Evolutionary conservation across 495 filamentous ascomycete species (phyloP).

Genomic region (Pseudomonodictys pantanalensis): DNA sequence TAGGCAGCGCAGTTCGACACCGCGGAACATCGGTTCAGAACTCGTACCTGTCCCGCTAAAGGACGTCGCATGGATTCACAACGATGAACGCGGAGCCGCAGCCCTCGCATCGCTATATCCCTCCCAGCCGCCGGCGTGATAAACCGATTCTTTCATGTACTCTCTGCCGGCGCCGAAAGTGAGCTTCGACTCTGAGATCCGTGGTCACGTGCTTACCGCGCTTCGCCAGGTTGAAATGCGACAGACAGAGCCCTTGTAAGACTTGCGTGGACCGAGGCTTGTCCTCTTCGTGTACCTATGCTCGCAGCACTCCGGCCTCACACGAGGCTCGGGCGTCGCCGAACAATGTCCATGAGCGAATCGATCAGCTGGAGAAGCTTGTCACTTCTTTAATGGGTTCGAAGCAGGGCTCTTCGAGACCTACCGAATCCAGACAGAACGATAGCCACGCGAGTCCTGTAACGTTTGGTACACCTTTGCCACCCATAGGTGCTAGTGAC

Average conservation of each 20-base stretch:
- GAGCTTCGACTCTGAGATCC: neutral
- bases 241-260: slow-evolving; percentile 23
- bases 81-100: slow-evolving; percentile 8
- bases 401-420: no score
- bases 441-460: no score
- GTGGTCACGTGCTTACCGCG: slow-evolving; percentile 1
- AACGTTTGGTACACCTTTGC: no score
- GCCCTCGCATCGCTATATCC: slow-evolving; percentile 8
- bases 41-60: neutral
- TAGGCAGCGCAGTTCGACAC: no score
- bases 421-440: no score
- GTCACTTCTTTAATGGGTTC: slow-evolving; percentile 16
- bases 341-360: slow-evolving; percentile 22
- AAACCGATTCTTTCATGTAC: slow-evolving; percentile 23
- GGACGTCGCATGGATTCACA: neutral
- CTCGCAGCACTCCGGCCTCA: neutral
- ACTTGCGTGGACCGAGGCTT: slow-evolving; percentile 21
- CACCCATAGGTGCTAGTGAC: neutral
- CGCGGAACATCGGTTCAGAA: no score
- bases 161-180: slow-evolving; percentile 22
- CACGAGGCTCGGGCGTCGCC: neutral
- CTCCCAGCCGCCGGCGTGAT: slow-evolving; percentile 19
- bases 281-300: slow-evolving; percentile 17
- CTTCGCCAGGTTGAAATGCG: slow-evolving; percentile 18
- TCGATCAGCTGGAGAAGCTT: slow-evolving; percentile 20